Conservation (phyloP, 2,329 filamentous ascomycete genomes). For the Phyllosticta paracitricarpa region DNA sequence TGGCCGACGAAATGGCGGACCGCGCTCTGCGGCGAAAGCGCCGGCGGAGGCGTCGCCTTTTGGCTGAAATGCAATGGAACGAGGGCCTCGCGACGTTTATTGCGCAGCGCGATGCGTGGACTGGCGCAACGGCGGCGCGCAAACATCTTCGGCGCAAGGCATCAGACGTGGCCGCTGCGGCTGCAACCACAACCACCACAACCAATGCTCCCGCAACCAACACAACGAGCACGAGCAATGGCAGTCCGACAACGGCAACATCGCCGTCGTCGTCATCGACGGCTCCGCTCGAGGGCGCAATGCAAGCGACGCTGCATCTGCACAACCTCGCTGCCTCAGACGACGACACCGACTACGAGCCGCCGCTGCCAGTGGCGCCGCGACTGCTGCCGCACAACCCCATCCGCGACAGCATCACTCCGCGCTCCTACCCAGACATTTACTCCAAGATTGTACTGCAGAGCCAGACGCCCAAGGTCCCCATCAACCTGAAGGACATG, state of each 20-base stretch:
- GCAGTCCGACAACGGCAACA: not conserved
- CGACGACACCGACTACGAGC: not conserved
- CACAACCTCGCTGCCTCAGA: constrained; percentile 8
- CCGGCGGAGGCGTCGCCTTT: constrained; percentile 26
- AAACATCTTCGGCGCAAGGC: constrained; percentile 15
- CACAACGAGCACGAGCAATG: constrained; percentile 17
- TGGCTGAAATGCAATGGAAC: constrained; percentile 55
- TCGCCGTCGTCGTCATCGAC: constrained; percentile 6
- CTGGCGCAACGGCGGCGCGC: constrained; percentile 52
- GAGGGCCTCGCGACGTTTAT: constrained; percentile 71
- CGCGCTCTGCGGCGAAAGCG: constrained; percentile 21
- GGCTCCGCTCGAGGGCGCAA: not conserved
- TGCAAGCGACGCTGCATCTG: not conserved
- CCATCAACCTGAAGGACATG: constrained; percentile 78
- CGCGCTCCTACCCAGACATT: constrained; percentile 66
- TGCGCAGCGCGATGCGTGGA: constrained; percentile 73
- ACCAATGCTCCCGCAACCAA: constrained; percentile 30
- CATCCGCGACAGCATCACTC: constrained; percentile 66
- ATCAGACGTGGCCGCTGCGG: not conserved
- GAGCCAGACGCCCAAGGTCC: constrained; percentile 70
- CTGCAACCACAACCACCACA: not conserved
- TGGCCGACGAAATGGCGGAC: constrained; percentile 28
- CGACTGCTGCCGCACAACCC: constrained; percentile 65
- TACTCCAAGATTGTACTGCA: constrained; percentile 84
- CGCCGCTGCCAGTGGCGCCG: constrained; percentile 58